Conservation (phyloP, 2,329 filamentous ascomycete genomes). For the Colletotrichum brevisporum region DNA sequence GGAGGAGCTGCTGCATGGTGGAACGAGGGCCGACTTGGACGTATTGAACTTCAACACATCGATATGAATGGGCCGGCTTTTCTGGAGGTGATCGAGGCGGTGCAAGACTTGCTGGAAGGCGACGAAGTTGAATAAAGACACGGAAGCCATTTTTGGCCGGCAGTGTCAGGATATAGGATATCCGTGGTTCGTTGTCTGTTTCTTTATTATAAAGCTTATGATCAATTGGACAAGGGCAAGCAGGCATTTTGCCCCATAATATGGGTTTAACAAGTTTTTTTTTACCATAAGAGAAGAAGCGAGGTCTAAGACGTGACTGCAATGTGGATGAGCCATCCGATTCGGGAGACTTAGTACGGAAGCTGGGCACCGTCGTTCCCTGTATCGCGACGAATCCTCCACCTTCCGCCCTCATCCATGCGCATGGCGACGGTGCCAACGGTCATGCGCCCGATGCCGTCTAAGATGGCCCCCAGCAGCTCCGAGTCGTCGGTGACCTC, state of each 20-base stretch:
- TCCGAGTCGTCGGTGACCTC: constrained; percentile 46
- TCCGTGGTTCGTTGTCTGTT: not conserved
- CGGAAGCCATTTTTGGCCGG: constrained; percentile 9
- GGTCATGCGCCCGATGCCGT: constrained; percentile 52
- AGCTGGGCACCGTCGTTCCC: constrained; percentile 7
- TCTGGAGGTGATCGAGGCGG: constrained; percentile 49
- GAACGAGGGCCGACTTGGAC: constrained; percentile 14
- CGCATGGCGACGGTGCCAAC: constrained; percentile 50
- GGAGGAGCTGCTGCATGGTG: constrained; percentile 40
- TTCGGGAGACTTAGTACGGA: not conserved
- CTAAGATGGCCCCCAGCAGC: constrained; percentile 52
- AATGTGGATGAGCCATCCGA: not conserved
- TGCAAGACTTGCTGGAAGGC: constrained; percentile 48
- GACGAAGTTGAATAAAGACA: constrained; percentile 39
- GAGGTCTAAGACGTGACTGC: not conserved
- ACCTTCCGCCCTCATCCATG: constrained; percentile 56
- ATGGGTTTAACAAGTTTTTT: constrained; percentile 10
- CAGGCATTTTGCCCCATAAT: not conserved
- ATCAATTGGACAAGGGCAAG: not conserved
- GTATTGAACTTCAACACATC: not conserved
- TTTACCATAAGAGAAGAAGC: constrained; percentile 2
- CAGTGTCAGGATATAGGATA: constrained; percentile 29
- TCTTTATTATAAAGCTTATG: not conserved
- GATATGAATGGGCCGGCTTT: constrained; percentile 41
- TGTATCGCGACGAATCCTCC: constrained; percentile 51